Percentiles rank a stretch among this genome's conserved stretches.
Conservation (phyloP, 352 stramenopile genomes). For the Phytopythium oedochilum region DNA sequence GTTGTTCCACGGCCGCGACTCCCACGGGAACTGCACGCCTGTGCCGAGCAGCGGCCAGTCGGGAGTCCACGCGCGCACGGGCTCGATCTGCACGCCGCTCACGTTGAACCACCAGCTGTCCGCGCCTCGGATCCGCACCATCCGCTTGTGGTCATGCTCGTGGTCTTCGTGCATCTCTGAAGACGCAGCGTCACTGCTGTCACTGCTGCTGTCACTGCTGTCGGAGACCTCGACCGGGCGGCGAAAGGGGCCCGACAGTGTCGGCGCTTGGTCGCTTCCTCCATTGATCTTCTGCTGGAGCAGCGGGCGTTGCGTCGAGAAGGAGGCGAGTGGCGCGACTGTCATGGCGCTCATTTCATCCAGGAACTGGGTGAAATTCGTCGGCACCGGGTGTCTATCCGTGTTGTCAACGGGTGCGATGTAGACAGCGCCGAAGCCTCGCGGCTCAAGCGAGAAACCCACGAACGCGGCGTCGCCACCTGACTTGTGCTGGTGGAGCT, state of each 20-base stretch:
- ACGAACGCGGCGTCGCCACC: conserved; percentile 3
- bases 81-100: conserved; percentile 76
- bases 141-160: conserved; percentile 16
- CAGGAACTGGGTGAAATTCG: conserved; percentile 38
- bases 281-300: conserved; percentile 29
- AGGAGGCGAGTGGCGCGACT: conserved; percentile 34
- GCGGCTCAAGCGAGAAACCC: conserved; percentile 42
- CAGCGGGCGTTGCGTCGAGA: conserved; percentile 28
- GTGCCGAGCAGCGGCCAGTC: conserved; percentile 46
- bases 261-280: no score
- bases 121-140: conserved; percentile 44
- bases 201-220: no score
- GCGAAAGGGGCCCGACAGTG: no score
- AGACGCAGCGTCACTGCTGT: background rate
- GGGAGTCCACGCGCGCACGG: conserved; percentile 64
- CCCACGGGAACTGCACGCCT: conserved; percentile 84
- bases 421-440: conserved; percentile 59
- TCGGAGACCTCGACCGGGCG: no score
- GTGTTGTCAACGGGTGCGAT: conserved; percentile 11
- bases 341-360: conserved; percentile 46
- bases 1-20: conserved; percentile 73
- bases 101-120: conserved; percentile 79
- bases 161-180: no score
- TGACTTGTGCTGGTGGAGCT: conserved; percentile 17
- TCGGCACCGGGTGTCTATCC: conserved; percentile 1